Evolutionary conservation across 768 basidiomycete species (phyloP).

Genomic region (Dioszegia aurantiaca): DNA sequence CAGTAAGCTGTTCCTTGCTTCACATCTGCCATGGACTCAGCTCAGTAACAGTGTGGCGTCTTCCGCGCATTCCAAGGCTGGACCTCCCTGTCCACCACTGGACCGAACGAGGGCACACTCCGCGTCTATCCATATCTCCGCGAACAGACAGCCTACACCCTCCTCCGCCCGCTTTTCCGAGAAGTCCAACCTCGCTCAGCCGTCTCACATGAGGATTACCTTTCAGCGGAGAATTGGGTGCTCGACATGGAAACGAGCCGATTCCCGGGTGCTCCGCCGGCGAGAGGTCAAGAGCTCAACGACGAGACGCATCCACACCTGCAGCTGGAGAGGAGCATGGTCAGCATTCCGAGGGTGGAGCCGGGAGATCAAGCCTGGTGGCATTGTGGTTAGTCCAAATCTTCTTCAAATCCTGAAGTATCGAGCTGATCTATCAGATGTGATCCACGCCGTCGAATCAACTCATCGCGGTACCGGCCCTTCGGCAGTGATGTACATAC

Average conservation of each 20-base stretch:
- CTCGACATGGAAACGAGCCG: constrained; percentile 58
- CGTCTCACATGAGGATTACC: constrained; percentile 31
- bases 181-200: constrained; percentile 9
- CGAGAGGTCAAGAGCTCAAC: constrained; percentile 61
- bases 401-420: background rate
- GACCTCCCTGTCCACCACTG: constrained; percentile 63
- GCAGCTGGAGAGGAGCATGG: constrained; percentile 61
- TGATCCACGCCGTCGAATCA: constrained; percentile 48
- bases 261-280: constrained; percentile 62
- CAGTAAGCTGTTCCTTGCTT: constrained; percentile 6
- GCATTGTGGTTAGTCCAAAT: constrained; percentile 41
- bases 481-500: constrained; percentile 49
- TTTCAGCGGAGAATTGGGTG: constrained; percentile 60
- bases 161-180: constrained; percentile 67
- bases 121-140: constrained; percentile 62
- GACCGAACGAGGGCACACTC: constrained; percentile 64
- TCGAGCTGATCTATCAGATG: constrained; percentile 28
- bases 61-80: constrained; percentile 53
- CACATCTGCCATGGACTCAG: background rate
- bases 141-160: constrained; percentile 61
- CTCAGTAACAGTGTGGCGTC: constrained; percentile 35
- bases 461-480: constrained; percentile 37
- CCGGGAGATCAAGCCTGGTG: constrained; percentile 66
- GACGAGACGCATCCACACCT: constrained; percentile 64
- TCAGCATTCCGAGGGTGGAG: constrained; percentile 60